These are phyloP conservation scores for Beauveria asiatica DNA, from an alignment of 2,329 filamentous ascomycete species.

Conservation along the genomic window DNA sequence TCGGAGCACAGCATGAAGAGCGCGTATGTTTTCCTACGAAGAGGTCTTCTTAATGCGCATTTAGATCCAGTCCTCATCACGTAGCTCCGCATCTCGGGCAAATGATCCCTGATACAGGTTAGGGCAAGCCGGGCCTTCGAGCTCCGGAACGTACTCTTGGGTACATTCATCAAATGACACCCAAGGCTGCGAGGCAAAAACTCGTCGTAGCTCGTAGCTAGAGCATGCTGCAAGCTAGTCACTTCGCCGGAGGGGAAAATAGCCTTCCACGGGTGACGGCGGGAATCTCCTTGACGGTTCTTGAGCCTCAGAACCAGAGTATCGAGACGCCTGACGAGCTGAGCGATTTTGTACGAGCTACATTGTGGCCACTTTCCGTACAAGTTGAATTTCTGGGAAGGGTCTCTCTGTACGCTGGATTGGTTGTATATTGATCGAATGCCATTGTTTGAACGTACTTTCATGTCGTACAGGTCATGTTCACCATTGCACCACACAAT, in stretches of 20 bases:
- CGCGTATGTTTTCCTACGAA: neutral
- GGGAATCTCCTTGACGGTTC: constrained; percentile 45
- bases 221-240: constrained; percentile 39
- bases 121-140: constrained; percentile 40
- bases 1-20: neutral
- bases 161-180: constrained; percentile 45
- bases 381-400: constrained; percentile 32
- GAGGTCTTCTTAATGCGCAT: neutral
- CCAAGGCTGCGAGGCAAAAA: constrained; percentile 43
- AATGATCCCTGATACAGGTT: neutral
- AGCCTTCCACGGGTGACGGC: constrained; percentile 45
- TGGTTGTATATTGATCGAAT: neutral
- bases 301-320: constrained; percentile 51
- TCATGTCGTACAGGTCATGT: constrained; percentile 41
- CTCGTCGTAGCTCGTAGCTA: constrained; percentile 36
- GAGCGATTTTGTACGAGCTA: neutral
- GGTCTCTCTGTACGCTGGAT: constrained; percentile 33
- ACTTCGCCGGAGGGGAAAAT: constrained; percentile 47
- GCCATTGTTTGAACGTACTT: constrained; percentile 24
- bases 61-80: constrained; percentile 7
- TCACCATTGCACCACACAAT: constrained; percentile 44
- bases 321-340: constrained; percentile 38
- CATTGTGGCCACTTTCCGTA: neutral
- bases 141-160: constrained; percentile 43
- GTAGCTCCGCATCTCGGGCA: neutral